Conservation (phyloP, 257 asterid genomes). For the Plantago major region DNA sequence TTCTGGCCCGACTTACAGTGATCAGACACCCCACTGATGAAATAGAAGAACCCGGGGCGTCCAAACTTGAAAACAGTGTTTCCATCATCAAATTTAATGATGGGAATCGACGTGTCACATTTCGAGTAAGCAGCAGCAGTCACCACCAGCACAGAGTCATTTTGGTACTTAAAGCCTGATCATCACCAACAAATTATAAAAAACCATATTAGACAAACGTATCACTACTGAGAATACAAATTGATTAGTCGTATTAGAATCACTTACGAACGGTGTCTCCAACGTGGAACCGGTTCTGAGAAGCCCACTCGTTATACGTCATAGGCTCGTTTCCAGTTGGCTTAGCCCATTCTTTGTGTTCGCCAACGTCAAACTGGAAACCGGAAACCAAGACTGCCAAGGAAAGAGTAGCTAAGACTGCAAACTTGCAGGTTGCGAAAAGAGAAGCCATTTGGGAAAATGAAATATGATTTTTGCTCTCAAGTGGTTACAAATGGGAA, state of each 20-base stretch:
- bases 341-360: conserved; percentile 42
- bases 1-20: conserved; percentile 64
- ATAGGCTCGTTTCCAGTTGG: conserved; percentile 59
- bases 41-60: conserved; percentile 52
- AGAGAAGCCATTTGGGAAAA: conserved; percentile 2
- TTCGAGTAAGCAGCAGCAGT: conserved; percentile 36
- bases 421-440: background rate
- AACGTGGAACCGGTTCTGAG: conserved; percentile 54
- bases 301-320: conserved; percentile 76
- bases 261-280: conserved; percentile 60
- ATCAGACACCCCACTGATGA: conserved; percentile 62
- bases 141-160: conserved; percentile 65
- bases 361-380: conserved; percentile 55
- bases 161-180: conserved; percentile 58
- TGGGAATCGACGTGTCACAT: conserved; percentile 52
- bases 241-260: background rate
- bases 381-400: conserved; percentile 27
- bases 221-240: background rate
- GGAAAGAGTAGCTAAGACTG: conserved; percentile 20
- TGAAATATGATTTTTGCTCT: background rate
- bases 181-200: background rate
- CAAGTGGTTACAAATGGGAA: background rate
- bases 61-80: conserved; percentile 41
- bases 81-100: conserved; percentile 47
- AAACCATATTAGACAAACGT: background rate